A percentile compares a stretch with the other conserved stretches of the same genome.
These are phyloP conservation scores for Rhynchospora breviuscula DNA, from an alignment of 176 grass and related monocot genomes.

Conservation along the genomic window DNA sequence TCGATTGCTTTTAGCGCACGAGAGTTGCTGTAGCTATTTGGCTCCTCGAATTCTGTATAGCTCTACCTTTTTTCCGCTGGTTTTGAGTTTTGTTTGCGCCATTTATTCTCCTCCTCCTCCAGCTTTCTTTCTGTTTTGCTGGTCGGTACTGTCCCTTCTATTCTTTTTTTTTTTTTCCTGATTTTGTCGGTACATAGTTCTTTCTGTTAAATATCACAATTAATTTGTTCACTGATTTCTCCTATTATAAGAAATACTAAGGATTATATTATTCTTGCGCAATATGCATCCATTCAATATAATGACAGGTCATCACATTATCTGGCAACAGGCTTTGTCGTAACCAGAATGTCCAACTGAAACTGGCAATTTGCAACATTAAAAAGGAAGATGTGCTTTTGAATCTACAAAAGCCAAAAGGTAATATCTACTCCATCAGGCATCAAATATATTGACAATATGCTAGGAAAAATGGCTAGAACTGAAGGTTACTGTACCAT, in stretches of 20 bases:
- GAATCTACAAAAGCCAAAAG: neutral
- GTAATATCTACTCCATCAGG: neutral
- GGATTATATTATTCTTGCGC: neutral
- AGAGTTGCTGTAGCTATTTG: too few relatives aligned
- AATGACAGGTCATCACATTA: neutral
- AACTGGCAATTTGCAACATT: neutral
- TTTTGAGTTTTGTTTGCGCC: too few relatives aligned
- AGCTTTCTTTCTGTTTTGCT: too few relatives aligned
- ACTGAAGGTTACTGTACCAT: constrained; percentile 35
- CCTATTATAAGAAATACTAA: neutral
- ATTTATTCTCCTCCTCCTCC: too few relatives aligned
- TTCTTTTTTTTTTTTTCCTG: too few relatives aligned
- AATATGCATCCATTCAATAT: neutral
- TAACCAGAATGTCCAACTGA: neutral
- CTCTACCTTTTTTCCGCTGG: too few relatives aligned
- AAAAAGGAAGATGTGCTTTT: neutral
- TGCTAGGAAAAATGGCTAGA: neutral
- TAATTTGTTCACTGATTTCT: too few relatives aligned
- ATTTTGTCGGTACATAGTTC: too few relatives aligned
- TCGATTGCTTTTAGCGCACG: too few relatives aligned
- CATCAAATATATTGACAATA: neutral
- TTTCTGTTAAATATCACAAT: too few relatives aligned
- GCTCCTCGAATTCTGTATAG: too few relatives aligned
- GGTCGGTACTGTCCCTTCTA: too few relatives aligned
- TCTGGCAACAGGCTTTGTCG: neutral